Percentiles rank a stretch among this genome's conserved stretches.
Conservation (phyloP, 495 filamentous ascomycete genomes). For the Aspergillus ellipticus region DNA sequence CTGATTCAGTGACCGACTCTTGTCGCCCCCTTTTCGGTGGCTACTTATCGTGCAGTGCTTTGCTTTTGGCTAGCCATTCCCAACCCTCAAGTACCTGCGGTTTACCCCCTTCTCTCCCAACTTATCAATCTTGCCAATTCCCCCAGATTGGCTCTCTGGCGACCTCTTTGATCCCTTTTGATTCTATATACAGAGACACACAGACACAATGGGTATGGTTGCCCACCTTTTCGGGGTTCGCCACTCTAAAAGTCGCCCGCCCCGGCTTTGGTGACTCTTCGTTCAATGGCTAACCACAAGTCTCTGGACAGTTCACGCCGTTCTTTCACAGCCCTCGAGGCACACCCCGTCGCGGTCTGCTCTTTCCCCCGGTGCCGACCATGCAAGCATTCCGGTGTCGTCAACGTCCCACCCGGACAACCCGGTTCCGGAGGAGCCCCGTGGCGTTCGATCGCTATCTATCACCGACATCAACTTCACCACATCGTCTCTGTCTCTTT, state of each 20-base stretch:
- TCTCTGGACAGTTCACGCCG: conserved; percentile 33
- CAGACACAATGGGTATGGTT: conserved; percentile 19
- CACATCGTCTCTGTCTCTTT: conserved; percentile 23
- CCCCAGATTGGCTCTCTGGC: neutral
- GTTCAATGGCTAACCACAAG: neutral
- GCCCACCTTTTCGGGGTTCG: neutral
- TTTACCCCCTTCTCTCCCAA: neutral
- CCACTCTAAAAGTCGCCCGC: too few species aligned
- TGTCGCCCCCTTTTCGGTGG: neutral
- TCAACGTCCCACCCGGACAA: conserved; percentile 54
- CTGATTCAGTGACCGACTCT: neutral
- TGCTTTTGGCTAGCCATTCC: conserved; percentile 4
- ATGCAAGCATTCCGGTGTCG: conserved; percentile 39
- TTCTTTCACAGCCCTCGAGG: conserved; percentile 25
- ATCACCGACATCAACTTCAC: conserved; percentile 41
- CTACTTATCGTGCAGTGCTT: too few species aligned
- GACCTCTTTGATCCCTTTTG: neutral
- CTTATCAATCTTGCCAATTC: neutral
- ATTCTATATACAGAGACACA: neutral
- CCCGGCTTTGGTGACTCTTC: too few species aligned
- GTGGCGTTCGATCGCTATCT: conserved; percentile 36
- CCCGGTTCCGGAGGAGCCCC: conserved; percentile 55
- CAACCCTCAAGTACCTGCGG: neutral
- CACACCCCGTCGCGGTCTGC: conserved; percentile 22
- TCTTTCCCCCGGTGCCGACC: conserved; percentile 25